Percentiles rank a stretch among this genome's conserved stretches.
Conservation (phyloP, 2,329 filamentous ascomycete genomes). For the Nemania sp. region DNA sequence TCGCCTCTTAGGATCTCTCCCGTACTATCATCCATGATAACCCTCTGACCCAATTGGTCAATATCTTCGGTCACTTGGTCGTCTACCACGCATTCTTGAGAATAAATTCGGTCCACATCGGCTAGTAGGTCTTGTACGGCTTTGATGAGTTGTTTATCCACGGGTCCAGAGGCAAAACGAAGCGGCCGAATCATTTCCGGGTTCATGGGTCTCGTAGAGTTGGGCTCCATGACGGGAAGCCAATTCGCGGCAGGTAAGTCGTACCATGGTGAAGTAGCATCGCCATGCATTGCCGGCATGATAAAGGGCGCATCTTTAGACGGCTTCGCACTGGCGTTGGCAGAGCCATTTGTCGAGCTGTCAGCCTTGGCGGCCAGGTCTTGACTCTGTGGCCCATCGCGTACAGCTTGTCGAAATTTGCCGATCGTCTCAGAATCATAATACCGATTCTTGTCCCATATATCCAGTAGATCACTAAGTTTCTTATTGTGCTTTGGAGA, state of each 20-base stretch:
- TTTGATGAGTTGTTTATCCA: conserved; percentile 64
- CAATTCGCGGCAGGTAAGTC: conserved; percentile 82
- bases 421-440: conserved; percentile 58
- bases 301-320: conserved; percentile 66
- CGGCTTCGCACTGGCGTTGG: conserved; percentile 38
- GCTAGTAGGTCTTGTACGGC: conserved; percentile 72
- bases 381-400: conserved; percentile 41
- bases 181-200: conserved; percentile 71
- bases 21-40: conserved; percentile 67
- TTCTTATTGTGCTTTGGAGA: conserved; percentile 69
- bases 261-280: conserved; percentile 73
- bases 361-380: conserved; percentile 24
- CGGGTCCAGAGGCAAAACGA: conserved; percentile 69
- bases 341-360: conserved; percentile 32
- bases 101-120: conserved; percentile 71
- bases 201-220: conserved; percentile 75
- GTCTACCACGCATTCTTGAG: conserved; percentile 49
- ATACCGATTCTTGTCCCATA: conserved; percentile 73
- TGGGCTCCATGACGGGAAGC: conserved; percentile 75
- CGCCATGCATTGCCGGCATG: conserved; percentile 77
- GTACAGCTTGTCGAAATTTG: conserved; percentile 62
- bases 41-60: conserved; percentile 73
- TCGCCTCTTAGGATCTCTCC: conserved; percentile 67
- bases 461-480: conserved; percentile 62
- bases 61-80: conserved; percentile 61